Evolutionary conservation across 1,139 yeast genomes (phyloP).

Genomic region (Suhomyces kunorum): DNA sequence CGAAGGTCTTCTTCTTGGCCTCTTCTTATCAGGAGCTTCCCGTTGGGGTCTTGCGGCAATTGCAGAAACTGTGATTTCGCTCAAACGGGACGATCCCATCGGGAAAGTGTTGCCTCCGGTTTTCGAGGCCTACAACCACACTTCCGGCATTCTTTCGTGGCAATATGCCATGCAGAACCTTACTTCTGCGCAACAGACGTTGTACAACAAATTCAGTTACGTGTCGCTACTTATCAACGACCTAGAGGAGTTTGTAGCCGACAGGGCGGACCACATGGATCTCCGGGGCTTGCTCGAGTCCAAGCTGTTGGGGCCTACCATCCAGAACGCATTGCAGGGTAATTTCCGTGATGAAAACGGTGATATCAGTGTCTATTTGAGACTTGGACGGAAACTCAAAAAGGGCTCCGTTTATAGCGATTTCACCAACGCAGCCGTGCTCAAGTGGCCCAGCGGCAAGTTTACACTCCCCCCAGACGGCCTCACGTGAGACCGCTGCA

Average conservation of each 20-base stretch:
- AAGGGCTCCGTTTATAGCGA: constrained; percentile 45
- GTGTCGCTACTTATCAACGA: constrained; percentile 74
- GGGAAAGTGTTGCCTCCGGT: constrained; percentile 62
- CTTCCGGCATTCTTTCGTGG: constrained; percentile 42
- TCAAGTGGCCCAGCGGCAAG: constrained; percentile 59
- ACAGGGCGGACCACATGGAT: constrained; percentile 39
- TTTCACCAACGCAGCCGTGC: constrained; percentile 57
- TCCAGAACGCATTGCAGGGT: constrained; percentile 17
- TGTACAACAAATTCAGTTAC: constrained; percentile 34
- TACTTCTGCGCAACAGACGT: constrained; percentile 8
- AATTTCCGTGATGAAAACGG: constrained; percentile 27
- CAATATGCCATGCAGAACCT: constrained; percentile 7
- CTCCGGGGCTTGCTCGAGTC: constrained; percentile 42
- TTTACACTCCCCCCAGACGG: constrained; percentile 36
- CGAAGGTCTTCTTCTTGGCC: constrained; percentile 83
- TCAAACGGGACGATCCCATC: constrained; percentile 75
- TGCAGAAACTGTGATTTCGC: constrained; percentile 69
- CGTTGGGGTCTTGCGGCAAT: constrained; percentile 94
- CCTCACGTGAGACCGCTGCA: constrained; percentile 15
- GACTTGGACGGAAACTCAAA: constrained; percentile 56
- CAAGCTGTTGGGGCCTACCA: constrained; percentile 19
- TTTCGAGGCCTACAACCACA: constrained; percentile 38
- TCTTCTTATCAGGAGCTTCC: constrained; percentile 80
- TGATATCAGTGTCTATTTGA: constrained; percentile 47
- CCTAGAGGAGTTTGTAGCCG: constrained; percentile 70